Conservation (phyloP, 495 filamentous ascomycete genomes). For the Penicillium soppii region DNA sequence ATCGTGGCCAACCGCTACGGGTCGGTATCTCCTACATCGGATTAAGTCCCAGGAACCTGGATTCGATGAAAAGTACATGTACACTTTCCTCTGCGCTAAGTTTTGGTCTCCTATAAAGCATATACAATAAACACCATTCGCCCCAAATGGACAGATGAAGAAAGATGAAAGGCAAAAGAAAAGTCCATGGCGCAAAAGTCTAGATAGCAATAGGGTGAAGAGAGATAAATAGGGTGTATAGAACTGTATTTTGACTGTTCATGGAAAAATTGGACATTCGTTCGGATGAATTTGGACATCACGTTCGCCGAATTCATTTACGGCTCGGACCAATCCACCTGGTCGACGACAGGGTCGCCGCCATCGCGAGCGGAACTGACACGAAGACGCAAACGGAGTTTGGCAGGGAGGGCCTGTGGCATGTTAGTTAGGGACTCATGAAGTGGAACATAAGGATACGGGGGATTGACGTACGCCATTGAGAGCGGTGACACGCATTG, state of each 20-base stretch:
- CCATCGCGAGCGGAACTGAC: constrained; percentile 73
- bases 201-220: neutral
- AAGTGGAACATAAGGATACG: neutral
- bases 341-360: constrained; percentile 72
- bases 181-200: constrained; percentile 10
- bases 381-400: constrained; percentile 80
- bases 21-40: neutral
- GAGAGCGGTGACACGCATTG: constrained; percentile 78
- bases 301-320: constrained; percentile 11
- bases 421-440: constrained; percentile 2
- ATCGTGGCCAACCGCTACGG: too few species aligned
- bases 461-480: constrained; percentile 71
- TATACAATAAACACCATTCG: constrained; percentile 21
- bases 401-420: constrained; percentile 59
- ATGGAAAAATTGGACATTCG: constrained; percentile 19
- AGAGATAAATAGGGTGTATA: constrained; percentile 15
- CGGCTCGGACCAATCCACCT: constrained; percentile 95
- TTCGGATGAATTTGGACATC: constrained; percentile 15
- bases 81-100: constrained; percentile 1
- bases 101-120: constrained; percentile 25
- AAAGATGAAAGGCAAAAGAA: constrained; percentile 1
- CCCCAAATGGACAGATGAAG: neutral
- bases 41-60: neutral
- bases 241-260: constrained; percentile 15
- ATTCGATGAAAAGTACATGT: neutral